Conservation (phyloP, 208 protist species). For the Acanthamoeba lugdunensis region DNA sequence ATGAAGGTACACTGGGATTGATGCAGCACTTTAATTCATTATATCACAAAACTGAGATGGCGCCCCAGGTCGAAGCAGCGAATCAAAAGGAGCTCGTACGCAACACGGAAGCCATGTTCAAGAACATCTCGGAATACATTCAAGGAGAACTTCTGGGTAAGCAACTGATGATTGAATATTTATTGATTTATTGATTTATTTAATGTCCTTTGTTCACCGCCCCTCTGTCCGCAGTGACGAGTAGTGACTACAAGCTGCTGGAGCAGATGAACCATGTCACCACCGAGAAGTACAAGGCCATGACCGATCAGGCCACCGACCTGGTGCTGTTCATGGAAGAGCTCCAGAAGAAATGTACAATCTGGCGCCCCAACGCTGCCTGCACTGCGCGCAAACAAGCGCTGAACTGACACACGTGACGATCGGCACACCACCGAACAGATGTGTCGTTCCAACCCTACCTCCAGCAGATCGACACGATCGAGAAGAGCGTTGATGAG, state of each 20-base stretch:
- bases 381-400: neutral
- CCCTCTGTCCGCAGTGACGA: slow-evolving; percentile 7
- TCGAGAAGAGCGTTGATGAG: slow-evolving; percentile 62
- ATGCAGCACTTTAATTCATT: neutral
- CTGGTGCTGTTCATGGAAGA: slow-evolving; percentile 65
- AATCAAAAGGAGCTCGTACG: slow-evolving; percentile 51
- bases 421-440: neutral
- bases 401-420: neutral
- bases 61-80: neutral
- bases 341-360: slow-evolving; percentile 71
- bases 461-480: slow-evolving; percentile 51
- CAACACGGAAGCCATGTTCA: slow-evolving; percentile 40
- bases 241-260: slow-evolving; percentile 68
- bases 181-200: neutral
- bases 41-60: neutral
- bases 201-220: slow-evolving; percentile 19
- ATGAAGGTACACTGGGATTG: neutral
- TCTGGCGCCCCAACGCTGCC: neutral
- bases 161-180: neutral
- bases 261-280: slow-evolving; percentile 70
- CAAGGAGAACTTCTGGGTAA: slow-evolving; percentile 50
- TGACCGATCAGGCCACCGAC: slow-evolving; percentile 69
- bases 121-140: slow-evolving; percentile 52
- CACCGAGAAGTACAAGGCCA: slow-evolving; percentile 58
- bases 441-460: slow-evolving; percentile 56